Percentiles rank a stretch among this genome's conserved stretches.
These are phyloP conservation scores for Psidium guajava DNA, from an alignment of 345 rosid species.

Conservation along the genomic window DNA sequence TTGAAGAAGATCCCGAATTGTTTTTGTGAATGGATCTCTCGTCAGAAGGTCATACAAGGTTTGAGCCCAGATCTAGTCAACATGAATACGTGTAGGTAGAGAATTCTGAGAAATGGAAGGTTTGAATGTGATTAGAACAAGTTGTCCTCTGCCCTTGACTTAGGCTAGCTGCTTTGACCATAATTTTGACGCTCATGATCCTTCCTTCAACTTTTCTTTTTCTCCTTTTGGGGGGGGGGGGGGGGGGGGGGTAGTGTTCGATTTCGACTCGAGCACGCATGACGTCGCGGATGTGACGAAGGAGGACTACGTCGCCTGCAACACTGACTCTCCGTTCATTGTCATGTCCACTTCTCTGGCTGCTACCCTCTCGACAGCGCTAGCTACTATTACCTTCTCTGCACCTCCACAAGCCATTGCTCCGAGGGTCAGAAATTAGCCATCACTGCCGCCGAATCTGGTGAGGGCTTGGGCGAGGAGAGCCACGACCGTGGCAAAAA, in stretches of 20 bases:
- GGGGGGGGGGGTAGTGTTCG: constrained; percentile 17
- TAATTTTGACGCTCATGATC: background rate
- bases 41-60: background rate
- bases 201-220: background rate
- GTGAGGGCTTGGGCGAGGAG: too few relatives aligned
- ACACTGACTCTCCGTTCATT: constrained; percentile 3
- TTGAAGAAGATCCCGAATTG: background rate
- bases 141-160: background rate
- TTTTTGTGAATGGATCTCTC: background rate
- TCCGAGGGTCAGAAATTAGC: constrained; percentile 20
- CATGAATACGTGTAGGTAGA: background rate
- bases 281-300: constrained; percentile 23
- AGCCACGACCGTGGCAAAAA: too few relatives aligned
- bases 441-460: background rate
- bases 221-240: background rate
- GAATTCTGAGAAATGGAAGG: background rate
- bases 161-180: background rate
- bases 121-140: background rate
- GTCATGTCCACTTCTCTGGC: constrained; percentile 11
- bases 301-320: constrained; percentile 25
- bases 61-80: background rate
- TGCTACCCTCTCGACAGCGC: constrained; percentile 20
- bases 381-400: constrained; percentile 23
- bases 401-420: constrained; percentile 26
- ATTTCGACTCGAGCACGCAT: constrained; percentile 14